phyloP scores from a whole-genome alignment of 2,329 filamentous ascomycete genomes.

The Colletotrichum paranaense region DNA sequence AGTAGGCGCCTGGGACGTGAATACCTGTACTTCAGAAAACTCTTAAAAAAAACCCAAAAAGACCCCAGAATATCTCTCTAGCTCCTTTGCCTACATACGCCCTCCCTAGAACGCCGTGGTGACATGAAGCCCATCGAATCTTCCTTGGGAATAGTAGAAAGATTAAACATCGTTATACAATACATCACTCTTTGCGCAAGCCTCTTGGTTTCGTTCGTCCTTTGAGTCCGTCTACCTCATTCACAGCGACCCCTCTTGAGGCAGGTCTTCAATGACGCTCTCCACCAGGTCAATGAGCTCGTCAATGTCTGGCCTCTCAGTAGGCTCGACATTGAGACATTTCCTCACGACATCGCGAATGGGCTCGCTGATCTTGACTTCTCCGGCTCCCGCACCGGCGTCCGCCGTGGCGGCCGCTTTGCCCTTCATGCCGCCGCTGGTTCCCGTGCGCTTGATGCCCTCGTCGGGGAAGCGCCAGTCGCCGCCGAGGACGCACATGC shows the following conservation, averaged over 20 bases:
- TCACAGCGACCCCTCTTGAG: conserved; percentile 61
- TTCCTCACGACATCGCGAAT: conserved; percentile 89
- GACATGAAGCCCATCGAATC: conserved; percentile 23
- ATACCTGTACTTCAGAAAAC: conserved; percentile 23
- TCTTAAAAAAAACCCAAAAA: background rate
- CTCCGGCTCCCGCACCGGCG: conserved; percentile 45
- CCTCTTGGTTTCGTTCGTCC: background rate
- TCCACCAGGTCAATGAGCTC: conserved; percentile 86
- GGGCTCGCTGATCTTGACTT: conserved; percentile 76
- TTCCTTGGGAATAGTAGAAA: conserved; percentile 21
- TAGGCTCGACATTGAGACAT: conserved; percentile 88
- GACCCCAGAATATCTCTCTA: conserved; percentile 22
- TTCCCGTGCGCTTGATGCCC: conserved; percentile 62
- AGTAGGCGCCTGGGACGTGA: background rate
- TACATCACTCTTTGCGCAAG: background rate
- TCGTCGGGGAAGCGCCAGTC: conserved; percentile 98
- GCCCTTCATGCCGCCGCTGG: conserved; percentile 44
- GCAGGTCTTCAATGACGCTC: conserved; percentile 73
- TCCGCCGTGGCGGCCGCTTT: conserved; percentile 39
- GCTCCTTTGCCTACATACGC: conserved; percentile 23
- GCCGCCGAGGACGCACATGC: conserved; percentile 90
- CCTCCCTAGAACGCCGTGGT: conserved; percentile 25
- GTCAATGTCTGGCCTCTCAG: conserved; percentile 87
- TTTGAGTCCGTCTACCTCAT: no score
- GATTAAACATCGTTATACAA: conserved; percentile 25